These are phyloP conservation scores for Pezicula carpinea DNA, from an alignment of 2,329 filamentous ascomycete species.

Conservation along the genomic window DNA sequence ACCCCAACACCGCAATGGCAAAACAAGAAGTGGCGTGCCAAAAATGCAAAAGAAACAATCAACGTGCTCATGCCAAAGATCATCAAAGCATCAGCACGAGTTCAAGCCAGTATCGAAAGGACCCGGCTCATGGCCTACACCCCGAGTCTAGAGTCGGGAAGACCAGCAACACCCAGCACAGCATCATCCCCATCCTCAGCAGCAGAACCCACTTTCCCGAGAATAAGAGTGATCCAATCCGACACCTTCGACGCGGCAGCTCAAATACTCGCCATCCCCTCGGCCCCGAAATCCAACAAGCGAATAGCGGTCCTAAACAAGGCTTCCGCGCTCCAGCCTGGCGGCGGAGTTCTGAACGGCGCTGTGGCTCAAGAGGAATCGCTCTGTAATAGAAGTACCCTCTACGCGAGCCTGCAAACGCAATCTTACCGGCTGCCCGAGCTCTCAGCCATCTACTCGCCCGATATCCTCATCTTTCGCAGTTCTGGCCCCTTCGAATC, in stretches of 20 bases:
- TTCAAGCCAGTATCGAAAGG: conserved; percentile 8
- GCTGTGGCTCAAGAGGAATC: conserved; percentile 65
- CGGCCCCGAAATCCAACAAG: conserved; percentile 22
- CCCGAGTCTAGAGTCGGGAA: not conserved
- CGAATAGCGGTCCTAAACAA: conserved; percentile 61
- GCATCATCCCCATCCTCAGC: not conserved
- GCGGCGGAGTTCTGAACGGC: conserved; percentile 61
- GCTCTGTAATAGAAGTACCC: conserved; percentile 59
- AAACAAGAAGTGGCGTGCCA: conserved; percentile 15
- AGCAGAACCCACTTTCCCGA: conserved; percentile 14
- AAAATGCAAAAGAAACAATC: conserved; percentile 20
- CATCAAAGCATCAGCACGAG: conserved; percentile 11
- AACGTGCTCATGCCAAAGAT: conserved; percentile 17
- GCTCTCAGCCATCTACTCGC: conserved; percentile 52
- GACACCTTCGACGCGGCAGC: conserved; percentile 56
- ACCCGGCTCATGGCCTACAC: conserved; percentile 15
- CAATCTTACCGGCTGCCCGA: conserved; percentile 24
- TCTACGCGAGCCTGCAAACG: conserved; percentile 38
- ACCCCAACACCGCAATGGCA: too few relatives aligned
- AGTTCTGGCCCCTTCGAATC: conserved; percentile 35
- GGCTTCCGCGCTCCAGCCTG: conserved; percentile 51
- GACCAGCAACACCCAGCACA: not conserved
- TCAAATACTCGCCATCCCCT: conserved; percentile 23
- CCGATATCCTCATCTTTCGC: conserved; percentile 55
- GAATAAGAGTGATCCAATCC: conserved; percentile 47